Base-by-base conservation (phyloP, 1,284 basidiomycete genomes). In the Porodaedalea pini region DNA sequence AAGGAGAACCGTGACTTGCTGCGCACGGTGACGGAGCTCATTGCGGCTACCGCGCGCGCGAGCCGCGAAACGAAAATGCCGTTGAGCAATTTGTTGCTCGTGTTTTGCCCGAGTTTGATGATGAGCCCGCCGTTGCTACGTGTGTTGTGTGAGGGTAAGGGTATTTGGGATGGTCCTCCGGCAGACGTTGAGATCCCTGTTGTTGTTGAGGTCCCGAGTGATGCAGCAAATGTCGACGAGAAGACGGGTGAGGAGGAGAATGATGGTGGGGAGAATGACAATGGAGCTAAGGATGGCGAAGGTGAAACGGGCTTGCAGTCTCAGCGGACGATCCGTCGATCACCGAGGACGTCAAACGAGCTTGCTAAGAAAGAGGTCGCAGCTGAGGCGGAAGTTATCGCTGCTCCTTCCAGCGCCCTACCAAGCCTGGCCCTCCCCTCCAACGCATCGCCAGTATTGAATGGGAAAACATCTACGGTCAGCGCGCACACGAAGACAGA, bases 21-120 rank as follows among this genome's bases (percentile, higher is more conserved):
- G 49, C 75, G 79, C 56, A 91, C 89, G 1, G 81, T 91, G 23
- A 78, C 81, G 13, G 86, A 91, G 57, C 74, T 92, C 40, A 87
- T 92, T 64, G 81, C 78, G 53, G 81, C 78, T 39, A 90, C 88
- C 1, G 82, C 86, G 0, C 75, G 73, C 54, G 77, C 78, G 56
- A 78, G 76, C 62, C 79, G 77, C 62, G 80, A 82, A 66, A 93
- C 89, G 34, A 90, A 89, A 75, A 93, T 93, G 90, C 88, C 89
- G 1, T 67, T 93, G 63, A 86, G 85, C 67, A 93, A 93, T 66
- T 69, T 93, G 62, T 71, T 92, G 25, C 73, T 92, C 45, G 83
- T 92, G 53, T 85, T 93, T 67, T 90, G 86, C 63, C 90, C 90
- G 27, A 92, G 86, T 66, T 71, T 92, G 65, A 84, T 81, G 66